Base-by-base conservation (phyloP, 495 filamentous ascomycete species). In the Trichoderma asperelloides region DNA sequence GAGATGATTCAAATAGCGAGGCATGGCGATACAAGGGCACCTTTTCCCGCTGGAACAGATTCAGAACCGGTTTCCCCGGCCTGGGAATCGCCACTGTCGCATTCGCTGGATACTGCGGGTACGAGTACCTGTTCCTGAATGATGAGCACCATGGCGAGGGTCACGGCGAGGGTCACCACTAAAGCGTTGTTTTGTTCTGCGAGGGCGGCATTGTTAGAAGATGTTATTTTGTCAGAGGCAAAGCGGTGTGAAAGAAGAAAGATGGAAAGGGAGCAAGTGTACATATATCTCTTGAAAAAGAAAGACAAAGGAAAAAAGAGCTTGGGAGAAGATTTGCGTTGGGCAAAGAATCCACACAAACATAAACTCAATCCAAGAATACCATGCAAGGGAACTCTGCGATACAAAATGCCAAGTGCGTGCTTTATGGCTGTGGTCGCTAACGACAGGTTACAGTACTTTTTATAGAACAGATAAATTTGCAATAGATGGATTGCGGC, bases 21-120 rank as follows among this genome's bases (percentile, higher is more conserved):
- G 82, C 89, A 75, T 98, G 95, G 95, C 87, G 95, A 72, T 97
- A 96, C 87, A 86, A 62, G 62, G 96, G 93, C 70, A 89, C 87
- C 51, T 98, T 97, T 84, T 88, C 87, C 67, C 86, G 94, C 65
- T 90, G 78, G 77, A 94, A 96, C 80, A 91, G 95, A 27, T 96
- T 97, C 82, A 90, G 86, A 78, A 80, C 86, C 66, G 80, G 87
- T 66, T 89, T 98, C 78, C 95, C 95, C 37, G 95, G 95, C 63
- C 80, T 98, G 63, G 96, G 95, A 60, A 95, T 91, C 69, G 95
- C 92, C 6, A 89, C 88, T 11, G 94, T 94, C 60, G 93, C 93
- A 13, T 98, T 98, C 77, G 87, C 88, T 43, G 88, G 79, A 63
- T 98, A 98, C 80, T 91, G 92, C 78, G 84, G 83, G 45, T 96